Conservation (phyloP, 768 basidiomycete species). For the Galerina marginata region DNA sequence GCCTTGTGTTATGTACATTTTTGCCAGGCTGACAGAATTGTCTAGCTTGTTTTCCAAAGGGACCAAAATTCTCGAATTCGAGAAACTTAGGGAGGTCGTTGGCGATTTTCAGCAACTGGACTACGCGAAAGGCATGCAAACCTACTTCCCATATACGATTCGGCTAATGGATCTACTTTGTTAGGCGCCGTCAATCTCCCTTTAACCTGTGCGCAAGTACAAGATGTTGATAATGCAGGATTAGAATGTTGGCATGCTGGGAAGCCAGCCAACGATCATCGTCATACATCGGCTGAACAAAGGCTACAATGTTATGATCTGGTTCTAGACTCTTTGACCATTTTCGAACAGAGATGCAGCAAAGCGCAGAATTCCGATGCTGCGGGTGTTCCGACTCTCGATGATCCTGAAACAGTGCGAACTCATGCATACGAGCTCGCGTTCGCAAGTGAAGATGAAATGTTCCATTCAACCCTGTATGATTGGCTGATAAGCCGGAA, state of each 20-base stretch:
- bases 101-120: conserved; percentile 88
- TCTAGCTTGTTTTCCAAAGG: conserved; percentile 87
- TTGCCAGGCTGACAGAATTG: conserved; percentile 6
- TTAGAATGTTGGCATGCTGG: conserved; percentile 79
- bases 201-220: conserved; percentile 77
- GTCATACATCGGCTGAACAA: conserved; percentile 59
- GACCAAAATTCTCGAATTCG: conserved; percentile 80
- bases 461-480: conserved; percentile 94
- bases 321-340: conserved; percentile 79
- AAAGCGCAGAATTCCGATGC: conserved; percentile 25
- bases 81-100: conserved; percentile 84
- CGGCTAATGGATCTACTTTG: conserved; percentile 9
- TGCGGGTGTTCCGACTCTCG: conserved; percentile 34
- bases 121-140: conserved; percentile 74
- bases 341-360: conserved; percentile 74
- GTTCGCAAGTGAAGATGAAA: conserved; percentile 83
- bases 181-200: conserved; percentile 87
- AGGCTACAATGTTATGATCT: conserved; percentile 82
- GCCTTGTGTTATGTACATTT: not conserved
- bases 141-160: not conserved
- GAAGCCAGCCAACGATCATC: conserved; percentile 58
- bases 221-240: conserved; percentile 78
- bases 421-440: conserved; percentile 87
- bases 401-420: conserved; percentile 74
- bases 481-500: conserved; percentile 88